Base-by-base conservation (phyloP, 352 stramenopile species). In the Phytophthora constricta region DNA sequence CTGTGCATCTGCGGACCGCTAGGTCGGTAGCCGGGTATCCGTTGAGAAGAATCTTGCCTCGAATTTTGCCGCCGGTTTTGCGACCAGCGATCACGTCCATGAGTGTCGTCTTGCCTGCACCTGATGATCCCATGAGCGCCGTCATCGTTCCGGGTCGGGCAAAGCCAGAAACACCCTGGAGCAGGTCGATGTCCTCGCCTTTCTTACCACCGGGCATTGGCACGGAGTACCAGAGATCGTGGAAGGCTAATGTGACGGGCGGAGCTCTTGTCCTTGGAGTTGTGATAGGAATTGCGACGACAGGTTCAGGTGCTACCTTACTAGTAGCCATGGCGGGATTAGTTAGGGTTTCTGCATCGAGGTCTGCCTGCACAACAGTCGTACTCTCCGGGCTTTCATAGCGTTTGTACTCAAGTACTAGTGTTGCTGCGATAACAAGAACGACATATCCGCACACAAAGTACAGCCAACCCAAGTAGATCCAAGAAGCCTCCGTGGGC, bases 51-150 rank as follows among this genome's bases (percentile, higher is more conserved):
- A 97, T 85, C 8, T 92, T 68, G 16, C 90, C 91, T 17, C 66
- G 73, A 39, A 95, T 86, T 27, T 74, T 82, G 9, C 95, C 95
- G 28, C 82, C 85, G 11, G 80, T 95, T 71, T 98, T 98, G 49
- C 96, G 81, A 4, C 96, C 76, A 1, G 95, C 91, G 45, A 99
- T 96, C 1, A 98, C 93, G 73, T 98, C 94, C 74, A 98, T 93
- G 9, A 98, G 76, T 2, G 96, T 98, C 3, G 95, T 98, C 70
- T 98, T 98, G 5, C 95, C 93, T 19, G 89, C 86, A 23, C 89
- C 87, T 10, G 76, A 86, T 0, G 82, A 87, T 0, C 87, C 87
- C 82, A 94, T 92, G 19, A 95, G 66, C 16, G 87, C 85, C 2
- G 80, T 88, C 70, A 94, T 90, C 0, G 70, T 84, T 4, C 87